Conservation (phyloP, 148 eudicot species). For the Amaranthus hypochondriacus region DNA sequence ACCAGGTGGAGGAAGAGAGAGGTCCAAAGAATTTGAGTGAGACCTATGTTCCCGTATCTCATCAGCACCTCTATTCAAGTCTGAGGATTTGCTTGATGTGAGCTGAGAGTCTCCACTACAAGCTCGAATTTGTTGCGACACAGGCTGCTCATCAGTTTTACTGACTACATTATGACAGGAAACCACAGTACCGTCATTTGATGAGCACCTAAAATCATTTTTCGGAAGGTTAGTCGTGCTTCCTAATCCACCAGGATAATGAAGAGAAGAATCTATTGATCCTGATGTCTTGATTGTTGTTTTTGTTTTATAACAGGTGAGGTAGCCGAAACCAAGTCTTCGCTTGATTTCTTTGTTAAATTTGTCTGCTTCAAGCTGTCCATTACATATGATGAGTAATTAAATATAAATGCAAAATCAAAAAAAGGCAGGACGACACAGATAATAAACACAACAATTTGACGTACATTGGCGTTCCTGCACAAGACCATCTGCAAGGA, state of each 20-base stretch:
- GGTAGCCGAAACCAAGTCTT: constrained; percentile 16
- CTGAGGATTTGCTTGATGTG: constrained; percentile 29
- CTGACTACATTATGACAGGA: constrained; percentile 23
- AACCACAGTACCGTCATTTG: constrained; percentile 22
- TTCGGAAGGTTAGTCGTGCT: constrained; percentile 4
- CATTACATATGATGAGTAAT: constrained; percentile 3
- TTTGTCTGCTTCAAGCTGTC: constrained; percentile 21
- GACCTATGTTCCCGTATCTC: constrained; percentile 16
- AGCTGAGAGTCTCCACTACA: constrained; percentile 38
- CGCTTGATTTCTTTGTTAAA: constrained; percentile 3
- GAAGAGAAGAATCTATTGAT: constrained; percentile 6
- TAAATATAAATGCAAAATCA: constrained; percentile 2
- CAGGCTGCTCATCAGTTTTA: constrained; percentile 20
- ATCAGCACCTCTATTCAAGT: constrained; percentile 20
- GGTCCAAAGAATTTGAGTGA: constrained; percentile 23
- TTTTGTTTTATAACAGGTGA: constrained; percentile 14
- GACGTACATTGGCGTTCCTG: constrained; percentile 24
- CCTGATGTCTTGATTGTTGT: constrained; percentile 8
- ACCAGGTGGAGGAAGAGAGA: constrained; percentile 33
- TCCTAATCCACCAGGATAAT: neutral
- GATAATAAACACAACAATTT: neutral
- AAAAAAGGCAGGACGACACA: neutral
- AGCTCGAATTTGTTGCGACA: constrained; percentile 19
- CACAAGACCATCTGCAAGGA: constrained; percentile 12
- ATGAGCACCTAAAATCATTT: constrained; percentile 23